Conservation (phyloP, 345 rosid genomes). For the Hibiscus trionum region DNA sequence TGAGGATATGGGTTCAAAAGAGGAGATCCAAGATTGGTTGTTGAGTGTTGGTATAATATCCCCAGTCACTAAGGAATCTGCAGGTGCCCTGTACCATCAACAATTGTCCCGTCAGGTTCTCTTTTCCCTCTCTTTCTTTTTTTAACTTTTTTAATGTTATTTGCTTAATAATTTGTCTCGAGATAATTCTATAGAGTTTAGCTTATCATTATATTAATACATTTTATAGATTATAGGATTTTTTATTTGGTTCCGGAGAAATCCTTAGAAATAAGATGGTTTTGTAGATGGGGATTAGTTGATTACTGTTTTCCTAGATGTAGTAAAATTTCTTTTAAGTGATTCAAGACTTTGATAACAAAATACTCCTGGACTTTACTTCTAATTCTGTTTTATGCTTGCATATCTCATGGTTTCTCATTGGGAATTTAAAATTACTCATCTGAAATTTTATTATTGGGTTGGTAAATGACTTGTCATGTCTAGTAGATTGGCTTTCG, state of each 20-base stretch:
- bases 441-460: not conserved
- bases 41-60: conserved; percentile 94
- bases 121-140: not conserved
- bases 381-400: not conserved
- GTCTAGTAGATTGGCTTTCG: not conserved
- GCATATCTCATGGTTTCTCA: not conserved
- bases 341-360: not conserved
- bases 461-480: not conserved
- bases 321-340: not conserved
- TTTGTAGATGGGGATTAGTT: not conserved
- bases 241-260: not conserved
- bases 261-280: not conserved
- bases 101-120: conserved; percentile 89
- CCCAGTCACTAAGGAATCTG: conserved; percentile 92
- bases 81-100: conserved; percentile 90
- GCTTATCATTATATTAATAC: not conserved
- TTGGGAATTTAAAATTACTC: not conserved
- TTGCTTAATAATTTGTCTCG: conserved; percentile 3
- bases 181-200: not conserved
- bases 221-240: not conserved
- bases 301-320: not conserved
- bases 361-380: not conserved
- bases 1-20: conserved; percentile 87
- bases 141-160: not conserved
- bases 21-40: conserved; percentile 93